Conservation (phyloP, 805 yeast species). For the Kuraishia capsulata region DNA sequence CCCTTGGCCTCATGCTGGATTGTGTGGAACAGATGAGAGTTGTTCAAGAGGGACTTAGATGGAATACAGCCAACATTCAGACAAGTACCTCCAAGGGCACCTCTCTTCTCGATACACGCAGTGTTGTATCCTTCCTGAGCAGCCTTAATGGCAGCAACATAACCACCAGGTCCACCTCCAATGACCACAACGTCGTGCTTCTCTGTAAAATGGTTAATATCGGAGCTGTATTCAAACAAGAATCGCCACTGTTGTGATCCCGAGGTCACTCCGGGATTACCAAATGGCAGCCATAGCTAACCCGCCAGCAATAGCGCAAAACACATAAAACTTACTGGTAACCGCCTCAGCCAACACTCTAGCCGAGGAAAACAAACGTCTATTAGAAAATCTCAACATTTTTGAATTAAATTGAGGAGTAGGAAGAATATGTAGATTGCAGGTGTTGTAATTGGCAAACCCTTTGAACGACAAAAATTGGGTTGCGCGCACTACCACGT, state of each 20-base stretch:
- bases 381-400: conserved; percentile 22
- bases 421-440: conserved; percentile 4
- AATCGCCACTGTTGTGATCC: no score
- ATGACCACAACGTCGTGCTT: conserved; percentile 89
- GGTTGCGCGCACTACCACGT: no score
- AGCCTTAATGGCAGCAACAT: conserved; percentile 97
- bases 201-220: no score
- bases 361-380: conserved; percentile 22
- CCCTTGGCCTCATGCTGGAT: conserved; percentile 73
- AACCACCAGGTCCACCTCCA: conserved; percentile 99
- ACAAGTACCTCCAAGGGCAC: conserved; percentile 96
- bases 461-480: no score
- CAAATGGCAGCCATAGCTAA: neutral
- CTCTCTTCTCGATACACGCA: conserved; percentile 97
- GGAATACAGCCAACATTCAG: conserved; percentile 99
- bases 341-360: conserved; percentile 14
- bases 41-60: conserved; percentile 89
- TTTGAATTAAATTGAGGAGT: no score
- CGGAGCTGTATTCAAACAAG: no score
- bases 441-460: no score
- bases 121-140: conserved; percentile 93
- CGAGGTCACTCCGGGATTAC: neutral
- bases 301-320: no score
- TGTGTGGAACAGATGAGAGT: conserved; percentile 87
- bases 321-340: no score